Conservation (phyloP, 257 asterid species). For the Thymus mandschuricus region DNA sequence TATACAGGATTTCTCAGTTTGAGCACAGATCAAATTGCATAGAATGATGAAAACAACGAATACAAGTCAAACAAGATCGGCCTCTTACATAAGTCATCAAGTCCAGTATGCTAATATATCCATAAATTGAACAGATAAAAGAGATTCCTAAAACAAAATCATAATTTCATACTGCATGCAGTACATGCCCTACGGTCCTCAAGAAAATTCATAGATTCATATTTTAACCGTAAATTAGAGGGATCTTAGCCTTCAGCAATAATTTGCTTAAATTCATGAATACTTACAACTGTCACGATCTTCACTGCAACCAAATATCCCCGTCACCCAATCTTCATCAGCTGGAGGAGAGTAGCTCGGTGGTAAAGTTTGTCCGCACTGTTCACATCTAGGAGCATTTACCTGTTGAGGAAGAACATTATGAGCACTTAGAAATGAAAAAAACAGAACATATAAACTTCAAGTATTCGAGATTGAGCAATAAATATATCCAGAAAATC, state of each 20-base stretch:
- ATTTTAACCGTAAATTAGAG: too few relatives aligned
- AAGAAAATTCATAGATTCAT: not conserved
- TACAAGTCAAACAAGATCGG: not conserved
- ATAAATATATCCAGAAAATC: not conserved
- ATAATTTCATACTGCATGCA: not conserved
- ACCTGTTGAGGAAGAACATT: conserved; percentile 44
- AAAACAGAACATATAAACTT: not conserved
- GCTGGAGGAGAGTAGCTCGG: conserved; percentile 69
- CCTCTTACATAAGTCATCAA: not conserved
- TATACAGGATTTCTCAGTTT: not conserved
- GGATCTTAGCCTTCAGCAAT: not conserved
- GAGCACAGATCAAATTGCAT: not conserved
- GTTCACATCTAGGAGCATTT: conserved; percentile 63
- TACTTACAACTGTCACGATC: conserved; percentile 67
- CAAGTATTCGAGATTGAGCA: not conserved
- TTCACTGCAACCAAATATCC: conserved; percentile 73
- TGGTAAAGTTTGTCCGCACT: conserved; percentile 78
- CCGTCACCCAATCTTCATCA: conserved; percentile 76
- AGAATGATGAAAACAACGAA: too few relatives aligned
- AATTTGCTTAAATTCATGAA: not conserved
- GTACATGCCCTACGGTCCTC: not conserved
- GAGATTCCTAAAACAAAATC: not conserved
- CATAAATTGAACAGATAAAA: not conserved
- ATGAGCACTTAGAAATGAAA: conserved; percentile 5
- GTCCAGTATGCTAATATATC: not conserved